These are phyloP conservation scores for Flaveria floridana DNA, from an alignment of 140 eudicot species.

Conservation along the genomic window DNA sequence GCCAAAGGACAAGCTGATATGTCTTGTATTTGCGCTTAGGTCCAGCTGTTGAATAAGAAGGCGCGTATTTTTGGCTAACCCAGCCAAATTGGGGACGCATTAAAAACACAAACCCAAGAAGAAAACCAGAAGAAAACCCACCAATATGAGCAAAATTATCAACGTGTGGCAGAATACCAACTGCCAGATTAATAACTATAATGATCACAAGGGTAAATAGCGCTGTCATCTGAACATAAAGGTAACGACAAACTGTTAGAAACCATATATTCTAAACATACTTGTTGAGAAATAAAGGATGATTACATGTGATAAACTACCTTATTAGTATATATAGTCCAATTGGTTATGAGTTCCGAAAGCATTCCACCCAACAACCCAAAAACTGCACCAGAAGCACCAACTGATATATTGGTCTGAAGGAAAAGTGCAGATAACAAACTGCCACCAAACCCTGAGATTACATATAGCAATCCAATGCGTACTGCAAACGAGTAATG, in stretches of 20 bases:
- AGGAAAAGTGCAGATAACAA: slow-evolving; percentile 77
- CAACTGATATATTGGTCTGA: slow-evolving; percentile 77
- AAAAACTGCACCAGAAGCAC: slow-evolving; percentile 95
- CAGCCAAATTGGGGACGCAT: slow-evolving; percentile 83
- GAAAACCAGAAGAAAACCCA: slow-evolving; percentile 77
- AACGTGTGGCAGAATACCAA: slow-evolving; percentile 88
- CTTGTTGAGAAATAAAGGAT: background rate
- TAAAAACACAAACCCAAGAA: slow-evolving; percentile 84
- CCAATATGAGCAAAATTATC: slow-evolving; percentile 99
- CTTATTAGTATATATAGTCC: slow-evolving; percentile 88
- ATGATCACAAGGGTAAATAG: slow-evolving; percentile 69
- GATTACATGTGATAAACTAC: slow-evolving; percentile 35
- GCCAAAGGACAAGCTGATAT: slow-evolving; percentile 63
- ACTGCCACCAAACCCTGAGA: slow-evolving; percentile 92
- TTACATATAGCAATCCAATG: slow-evolving; percentile 72
- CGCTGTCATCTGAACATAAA: slow-evolving; percentile 55
- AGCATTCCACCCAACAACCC: slow-evolving; percentile 94
- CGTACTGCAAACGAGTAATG: slow-evolving; percentile 51
- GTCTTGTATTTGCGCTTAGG: slow-evolving; percentile 60
- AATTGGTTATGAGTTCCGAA: slow-evolving; percentile 79
- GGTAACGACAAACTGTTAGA: slow-evolving; percentile 16
- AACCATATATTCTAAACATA: background rate
- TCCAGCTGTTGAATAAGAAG: slow-evolving; percentile 39
- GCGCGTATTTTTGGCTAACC: slow-evolving; percentile 64
- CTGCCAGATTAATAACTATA: slow-evolving; percentile 69